These are phyloP conservation scores for Mesotaenium endlicherianum DNA, from an alignment of 139 green algal species.

Conservation along the genomic window DNA sequence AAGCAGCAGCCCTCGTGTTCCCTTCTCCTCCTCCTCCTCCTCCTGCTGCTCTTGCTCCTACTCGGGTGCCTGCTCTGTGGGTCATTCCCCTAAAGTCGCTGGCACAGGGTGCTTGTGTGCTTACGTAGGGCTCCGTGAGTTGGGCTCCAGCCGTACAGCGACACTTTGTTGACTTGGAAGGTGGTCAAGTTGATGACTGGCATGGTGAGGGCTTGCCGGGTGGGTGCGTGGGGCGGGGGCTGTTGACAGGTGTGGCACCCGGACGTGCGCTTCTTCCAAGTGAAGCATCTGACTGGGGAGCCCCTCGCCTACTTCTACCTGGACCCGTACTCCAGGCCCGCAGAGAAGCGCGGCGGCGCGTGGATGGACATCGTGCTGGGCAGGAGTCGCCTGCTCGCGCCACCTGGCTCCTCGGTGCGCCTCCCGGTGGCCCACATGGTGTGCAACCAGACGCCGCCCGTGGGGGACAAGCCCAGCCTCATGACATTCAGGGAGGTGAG, in stretches of 20 bases:
- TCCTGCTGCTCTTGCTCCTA: too few species aligned
- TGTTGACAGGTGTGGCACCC: conserved; percentile 74
- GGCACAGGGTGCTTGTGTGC: too few species aligned
- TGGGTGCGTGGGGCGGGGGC: neutral
- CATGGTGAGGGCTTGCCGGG: too few species aligned
- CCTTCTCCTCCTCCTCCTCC: too few species aligned
- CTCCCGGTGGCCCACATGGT: conserved; percentile 97
- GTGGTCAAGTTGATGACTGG: too few species aligned
- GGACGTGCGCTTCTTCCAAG: conserved; percentile 87
- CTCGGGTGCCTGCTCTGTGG: too few species aligned
- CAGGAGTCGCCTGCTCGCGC: conserved; percentile 56
- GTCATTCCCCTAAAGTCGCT: too few species aligned
- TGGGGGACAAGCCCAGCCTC: conserved; percentile 83
- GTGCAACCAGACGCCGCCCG: conserved; percentile 87
- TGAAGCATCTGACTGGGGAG: conserved; percentile 60
- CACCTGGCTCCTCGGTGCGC: conserved; percentile 60
- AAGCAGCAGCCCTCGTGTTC: too few species aligned
- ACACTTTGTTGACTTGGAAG: too few species aligned
- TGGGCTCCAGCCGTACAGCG: too few species aligned
- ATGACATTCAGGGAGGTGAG: conserved; percentile 87
- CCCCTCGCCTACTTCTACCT: conserved; percentile 91
- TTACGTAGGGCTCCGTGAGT: too few species aligned
- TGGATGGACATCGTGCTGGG: conserved; percentile 91
- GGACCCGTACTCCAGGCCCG: conserved; percentile 87
- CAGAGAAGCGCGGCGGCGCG: conserved; percentile 92